These are phyloP conservation scores for Hondaea fermentalgiana DNA, from an alignment of 108 stramenopile genomes.

Conservation along the genomic window DNA sequence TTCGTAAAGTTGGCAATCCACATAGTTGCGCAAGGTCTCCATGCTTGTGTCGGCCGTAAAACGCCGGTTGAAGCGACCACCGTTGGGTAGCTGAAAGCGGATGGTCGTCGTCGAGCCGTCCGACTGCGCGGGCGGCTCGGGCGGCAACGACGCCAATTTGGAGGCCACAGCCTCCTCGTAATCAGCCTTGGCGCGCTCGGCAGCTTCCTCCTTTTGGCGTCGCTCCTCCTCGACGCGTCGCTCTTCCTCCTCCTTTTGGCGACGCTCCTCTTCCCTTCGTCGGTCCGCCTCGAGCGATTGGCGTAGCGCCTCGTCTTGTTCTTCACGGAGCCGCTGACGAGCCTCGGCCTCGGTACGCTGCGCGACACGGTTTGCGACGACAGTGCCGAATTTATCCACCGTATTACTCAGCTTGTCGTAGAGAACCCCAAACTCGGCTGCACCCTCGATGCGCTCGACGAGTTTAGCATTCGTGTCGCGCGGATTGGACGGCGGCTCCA, in stretches of 20 bases:
- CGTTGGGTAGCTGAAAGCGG: neutral
- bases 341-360: constrained; percentile 2
- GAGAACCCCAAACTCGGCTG: neutral
- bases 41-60: neutral
- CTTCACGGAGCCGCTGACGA: neutral
- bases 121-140: neutral
- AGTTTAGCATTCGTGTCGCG: neutral
- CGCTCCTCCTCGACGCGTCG: neutral
- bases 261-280: neutral
- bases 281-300: neutral
- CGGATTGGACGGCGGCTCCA: neutral
- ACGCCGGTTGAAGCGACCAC: neutral
- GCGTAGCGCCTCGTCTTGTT: neutral
- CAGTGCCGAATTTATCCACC: neutral
- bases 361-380: neutral
- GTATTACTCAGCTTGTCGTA: neutral
- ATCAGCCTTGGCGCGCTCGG: neutral
- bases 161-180: neutral
- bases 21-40: neutral
- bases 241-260: neutral
- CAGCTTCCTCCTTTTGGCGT: neutral
- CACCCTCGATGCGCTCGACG: neutral
- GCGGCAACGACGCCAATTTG: neutral
- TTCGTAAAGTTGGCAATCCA: neutral
- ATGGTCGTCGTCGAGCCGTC: neutral